Base-by-base conservation (phyloP, 139 green algal species). In the Tetradesmus obliquus region DNA sequence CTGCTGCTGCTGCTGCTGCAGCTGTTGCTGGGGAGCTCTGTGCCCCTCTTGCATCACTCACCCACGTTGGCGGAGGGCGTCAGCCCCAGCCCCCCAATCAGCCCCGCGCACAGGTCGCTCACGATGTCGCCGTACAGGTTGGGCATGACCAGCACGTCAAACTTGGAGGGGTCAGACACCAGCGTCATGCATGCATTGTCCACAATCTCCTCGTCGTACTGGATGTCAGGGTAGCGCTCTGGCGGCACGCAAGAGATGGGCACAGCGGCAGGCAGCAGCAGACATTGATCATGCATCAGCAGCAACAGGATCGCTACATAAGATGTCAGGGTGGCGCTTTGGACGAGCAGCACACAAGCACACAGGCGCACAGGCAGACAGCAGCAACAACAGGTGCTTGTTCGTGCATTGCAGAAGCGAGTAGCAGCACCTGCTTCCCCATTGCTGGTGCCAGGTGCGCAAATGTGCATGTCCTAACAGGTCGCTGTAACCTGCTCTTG, bases 61-160 rank as follows among this genome's bases (percentile, higher is more conserved):
- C 96, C 97, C 66, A 99, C 95, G 92, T 99, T 98, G 24, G 95
- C 96, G 66, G 88, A 96, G 60, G 98, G 98, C 2, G 98, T 99
- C n/a, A 99, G 92, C n/a, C 98, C 98, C 60, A 99, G 95, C 20
- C 98, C 98, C 55, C 98, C 98, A 58, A 99, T 98, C 5, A 99
- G 95, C 53, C 98, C 98, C 24, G 98, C 98, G 91, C 97, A 98
- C 53, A 99, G 95, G 94, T 99, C 98, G 57, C 94, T 91, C 93
- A 99, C 97, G 95, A 99, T 99, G 95, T 99, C 98, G 45, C 98
- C 98, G 88, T 99, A 99, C 88, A 99, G 95, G 96, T 99, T 99
- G 82, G 98, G 98, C 97, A 99, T 99, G 24, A 98, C 94, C 94
- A 99, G 95, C 66, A 99, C 98, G 91, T 99, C 98, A 94, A 99